These are phyloP conservation scores for Aureobasidium sp. DNA, from an alignment of 2,329 filamentous ascomycete genomes.

Conservation along the genomic window DNA sequence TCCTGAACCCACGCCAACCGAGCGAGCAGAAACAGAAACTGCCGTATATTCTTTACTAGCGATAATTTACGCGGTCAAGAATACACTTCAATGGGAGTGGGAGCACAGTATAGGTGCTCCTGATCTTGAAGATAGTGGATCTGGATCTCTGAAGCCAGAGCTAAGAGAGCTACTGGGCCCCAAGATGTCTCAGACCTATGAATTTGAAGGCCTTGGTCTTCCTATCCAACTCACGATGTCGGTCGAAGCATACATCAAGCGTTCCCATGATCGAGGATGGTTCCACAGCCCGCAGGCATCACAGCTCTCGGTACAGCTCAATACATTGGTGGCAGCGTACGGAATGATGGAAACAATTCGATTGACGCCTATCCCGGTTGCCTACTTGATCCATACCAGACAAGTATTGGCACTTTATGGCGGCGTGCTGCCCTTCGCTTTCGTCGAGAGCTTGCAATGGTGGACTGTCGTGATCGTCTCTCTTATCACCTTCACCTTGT, in stretches of 20 bases:
- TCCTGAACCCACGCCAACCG: slow-evolving; percentile 28
- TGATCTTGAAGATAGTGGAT: slow-evolving; percentile 1
- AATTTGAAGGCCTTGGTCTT: slow-evolving; percentile 50
- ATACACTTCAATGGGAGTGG: slow-evolving; percentile 56
- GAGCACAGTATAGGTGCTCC: slow-evolving; percentile 26
- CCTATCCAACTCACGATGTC: slow-evolving; percentile 53
- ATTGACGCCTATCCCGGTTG: slow-evolving; percentile 55
- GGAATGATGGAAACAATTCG: slow-evolving; percentile 58
- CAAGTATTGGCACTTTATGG: slow-evolving; percentile 55
- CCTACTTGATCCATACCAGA: slow-evolving; percentile 56
- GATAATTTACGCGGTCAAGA: slow-evolving; percentile 55
- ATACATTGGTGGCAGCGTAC: slow-evolving; percentile 48
- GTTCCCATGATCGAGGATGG: slow-evolving; percentile 47
- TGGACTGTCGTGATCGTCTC: slow-evolving; percentile 51
- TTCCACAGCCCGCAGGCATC: slow-evolving; percentile 51
- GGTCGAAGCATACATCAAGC: slow-evolving; percentile 51
- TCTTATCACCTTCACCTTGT: slow-evolving; percentile 54
- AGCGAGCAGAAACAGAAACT: slow-evolving; percentile 50
- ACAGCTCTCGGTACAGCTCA: slow-evolving; percentile 50
- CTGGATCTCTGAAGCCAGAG: slow-evolving; percentile 3
- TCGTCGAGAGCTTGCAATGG: slow-evolving; percentile 55
- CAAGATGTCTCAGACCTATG: slow-evolving; percentile 28
- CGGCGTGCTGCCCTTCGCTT: slow-evolving; percentile 52
- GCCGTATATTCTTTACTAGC: slow-evolving; percentile 51
- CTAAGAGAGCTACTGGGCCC: neutral